These are phyloP conservation scores for Apostasia ramifera DNA, from an alignment of 106 monocot genomes.

Conservation along the genomic window DNA sequence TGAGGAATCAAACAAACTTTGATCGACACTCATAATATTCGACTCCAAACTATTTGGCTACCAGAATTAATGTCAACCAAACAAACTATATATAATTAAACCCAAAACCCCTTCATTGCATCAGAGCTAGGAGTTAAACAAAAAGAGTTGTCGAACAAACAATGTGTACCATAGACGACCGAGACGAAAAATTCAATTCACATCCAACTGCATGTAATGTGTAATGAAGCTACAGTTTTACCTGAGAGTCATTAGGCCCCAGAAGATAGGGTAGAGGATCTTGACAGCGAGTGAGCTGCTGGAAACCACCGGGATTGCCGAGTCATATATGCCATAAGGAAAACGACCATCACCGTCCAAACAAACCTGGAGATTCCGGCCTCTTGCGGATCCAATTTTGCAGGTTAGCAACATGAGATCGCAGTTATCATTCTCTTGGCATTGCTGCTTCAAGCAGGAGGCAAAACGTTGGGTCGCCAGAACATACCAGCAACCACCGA, in stretches of 20 bases:
- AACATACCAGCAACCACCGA: slow-evolving; percentile 92
- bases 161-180: no score
- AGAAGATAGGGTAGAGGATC: slow-evolving; percentile 89
- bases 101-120: no score
- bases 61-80: no score
- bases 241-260: slow-evolving; percentile 98
- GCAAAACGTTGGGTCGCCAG: slow-evolving; percentile 86
- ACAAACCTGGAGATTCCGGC: slow-evolving; percentile 35
- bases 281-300: slow-evolving; percentile 81
- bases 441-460: slow-evolving; percentile 54
- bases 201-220: no score
- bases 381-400: slow-evolving; percentile 17
- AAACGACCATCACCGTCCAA: slow-evolving; percentile 53
- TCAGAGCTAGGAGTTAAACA: no score
- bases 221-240: slow-evolving; percentile 14
- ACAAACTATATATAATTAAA: no score
- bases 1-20: no score
- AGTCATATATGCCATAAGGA: slow-evolving; percentile 65
- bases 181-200: no score
- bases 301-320: slow-evolving; percentile 79
- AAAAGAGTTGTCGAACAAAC: no score
- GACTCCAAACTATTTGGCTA: no score
- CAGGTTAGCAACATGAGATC: slow-evolving; percentile 47
- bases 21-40: no score
- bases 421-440: slow-evolving; percentile 58